A percentile compares a stretch with the other conserved stretches of the same genome.
These are phyloP conservation scores for Plasmodium vivax DNA, from an alignment of 169 alveolate genomes.

Conservation along the genomic window DNA sequence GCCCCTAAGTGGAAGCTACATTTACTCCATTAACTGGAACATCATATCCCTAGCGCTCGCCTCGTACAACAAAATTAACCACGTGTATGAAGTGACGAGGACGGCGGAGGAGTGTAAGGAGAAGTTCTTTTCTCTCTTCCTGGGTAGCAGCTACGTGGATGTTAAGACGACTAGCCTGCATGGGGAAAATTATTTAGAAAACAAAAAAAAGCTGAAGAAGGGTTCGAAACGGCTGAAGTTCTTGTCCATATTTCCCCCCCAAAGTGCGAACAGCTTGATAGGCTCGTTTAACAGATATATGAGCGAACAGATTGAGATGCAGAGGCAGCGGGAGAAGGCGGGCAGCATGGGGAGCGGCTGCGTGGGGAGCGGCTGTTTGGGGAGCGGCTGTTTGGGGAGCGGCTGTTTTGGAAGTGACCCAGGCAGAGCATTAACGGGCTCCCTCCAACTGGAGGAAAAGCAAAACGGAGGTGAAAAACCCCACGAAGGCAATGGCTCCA, in stretches of 20 bases:
- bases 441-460: neutral
- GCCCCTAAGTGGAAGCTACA: neutral
- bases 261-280: slow-evolving; percentile 10
- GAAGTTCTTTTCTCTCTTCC: slow-evolving; percentile 43
- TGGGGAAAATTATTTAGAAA: slow-evolving; percentile 14
- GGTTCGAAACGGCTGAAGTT: slow-evolving; percentile 21
- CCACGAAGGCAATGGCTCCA: neutral
- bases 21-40: slow-evolving; percentile 52
- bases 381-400: neutral
- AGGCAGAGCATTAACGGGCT: neutral
- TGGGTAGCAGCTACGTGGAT: neutral
- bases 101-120: slow-evolving; percentile 62
- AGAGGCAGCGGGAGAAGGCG: neutral
- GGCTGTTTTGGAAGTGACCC: neutral
- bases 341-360: neutral
- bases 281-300: slow-evolving; percentile 28
- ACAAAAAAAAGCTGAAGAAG: slow-evolving; percentile 11
- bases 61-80: slow-evolving; percentile 61
- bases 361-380: neutral
- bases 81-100: slow-evolving; percentile 31
- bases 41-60: slow-evolving; percentile 63
- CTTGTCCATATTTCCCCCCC: slow-evolving; percentile 32
- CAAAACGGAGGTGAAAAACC: neutral
- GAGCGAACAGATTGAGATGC: slow-evolving; percentile 18
- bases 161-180: neutral